Conservation (phyloP, 1,284 basidiomycete species). For the Papiliotrema flavescens region DNA sequence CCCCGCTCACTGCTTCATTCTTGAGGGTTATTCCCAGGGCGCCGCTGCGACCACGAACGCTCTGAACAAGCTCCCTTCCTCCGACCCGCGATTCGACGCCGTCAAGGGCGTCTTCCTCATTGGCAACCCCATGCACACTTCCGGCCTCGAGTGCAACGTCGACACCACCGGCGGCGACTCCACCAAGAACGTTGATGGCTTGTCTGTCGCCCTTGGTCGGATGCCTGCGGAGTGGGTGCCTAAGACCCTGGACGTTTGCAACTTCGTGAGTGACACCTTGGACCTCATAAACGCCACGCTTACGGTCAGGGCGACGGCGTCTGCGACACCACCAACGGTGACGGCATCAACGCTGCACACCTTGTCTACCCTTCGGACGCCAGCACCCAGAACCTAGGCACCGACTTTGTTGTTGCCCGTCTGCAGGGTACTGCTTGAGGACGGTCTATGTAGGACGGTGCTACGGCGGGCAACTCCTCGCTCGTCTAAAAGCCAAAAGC, state of each 20-base stretch:
- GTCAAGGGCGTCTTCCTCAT: slow-evolving; percentile 41
- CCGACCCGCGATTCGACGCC: slow-evolving; percentile 17
- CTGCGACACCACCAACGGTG: slow-evolving; percentile 23
- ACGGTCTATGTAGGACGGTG: too few relatives aligned
- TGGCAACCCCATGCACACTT: slow-evolving; percentile 35
- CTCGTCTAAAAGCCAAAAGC: too few relatives aligned
- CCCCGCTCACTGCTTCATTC: slow-evolving; percentile 15
- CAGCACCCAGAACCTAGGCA: slow-evolving; percentile 21
- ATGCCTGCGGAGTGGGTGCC: slow-evolving; percentile 26
- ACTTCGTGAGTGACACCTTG: slow-evolving; percentile 17
- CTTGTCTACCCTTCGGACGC: slow-evolving; percentile 20
- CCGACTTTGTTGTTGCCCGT: slow-evolving; percentile 1
- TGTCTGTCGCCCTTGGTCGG: slow-evolving; percentile 13
- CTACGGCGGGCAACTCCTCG: too few relatives aligned
- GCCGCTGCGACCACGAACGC: slow-evolving; percentile 38
- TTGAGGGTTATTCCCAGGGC: slow-evolving; percentile 30
- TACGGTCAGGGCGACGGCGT: slow-evolving; percentile 28
- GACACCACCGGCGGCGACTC: slow-evolving; percentile 30
- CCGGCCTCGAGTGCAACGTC: slow-evolving; percentile 34
- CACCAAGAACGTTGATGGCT: slow-evolving; percentile 21
- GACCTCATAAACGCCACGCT: too few relatives aligned
- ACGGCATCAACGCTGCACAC: slow-evolving; percentile 30
- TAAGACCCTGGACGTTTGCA: slow-evolving; percentile 40
- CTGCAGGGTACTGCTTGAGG: too few relatives aligned
- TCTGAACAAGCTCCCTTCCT: slow-evolving; percentile 15